phyloP scores from a whole-genome alignment of 1,284 basidiomycete genomes.

The Tilletia caries region DNA sequence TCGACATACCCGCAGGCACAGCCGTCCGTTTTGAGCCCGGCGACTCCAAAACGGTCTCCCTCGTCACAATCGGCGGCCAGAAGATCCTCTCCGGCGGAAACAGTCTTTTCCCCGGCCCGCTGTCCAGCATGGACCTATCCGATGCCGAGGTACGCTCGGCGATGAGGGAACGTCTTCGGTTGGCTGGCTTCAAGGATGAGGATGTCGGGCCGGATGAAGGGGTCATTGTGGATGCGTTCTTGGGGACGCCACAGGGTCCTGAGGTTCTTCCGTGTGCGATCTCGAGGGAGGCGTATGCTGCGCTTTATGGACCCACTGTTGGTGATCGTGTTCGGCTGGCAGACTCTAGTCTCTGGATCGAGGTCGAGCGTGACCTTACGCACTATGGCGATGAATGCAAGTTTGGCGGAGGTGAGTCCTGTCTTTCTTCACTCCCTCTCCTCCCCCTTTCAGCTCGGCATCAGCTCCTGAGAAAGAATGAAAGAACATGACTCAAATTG shows the following conservation, averaged over 20 bases:
- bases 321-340: conserved; percentile 85
- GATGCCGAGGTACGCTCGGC: conserved; percentile 17
- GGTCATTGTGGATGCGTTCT: conserved; percentile 15
- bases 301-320: conserved; percentile 71
- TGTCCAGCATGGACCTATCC: conserved; percentile 25
- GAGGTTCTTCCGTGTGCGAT: conserved; percentile 25
- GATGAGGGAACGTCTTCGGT: conserved; percentile 26
- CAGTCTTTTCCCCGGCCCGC: conserved; percentile 56
- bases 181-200: conserved; percentile 35
- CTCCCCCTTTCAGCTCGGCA: no score
- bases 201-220: conserved; percentile 18
- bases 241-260: neutral
- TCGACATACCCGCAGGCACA: conserved; percentile 90
- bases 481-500: neutral
- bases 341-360: conserved; percentile 86
- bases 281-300: conserved; percentile 41
- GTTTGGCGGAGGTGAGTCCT: conserved; percentile 77
- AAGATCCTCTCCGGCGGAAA: conserved; percentile 78
- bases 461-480: no score
- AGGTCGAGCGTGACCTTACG: conserved; percentile 83
- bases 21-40: conserved; percentile 96
- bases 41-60: conserved; percentile 75
- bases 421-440: neutral
- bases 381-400: conserved; percentile 86
- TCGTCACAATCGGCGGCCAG: conserved; percentile 74